Base-by-base conservation (phyloP, 805 yeast species). In the Lipomyces spencermartinsiae region DNA sequence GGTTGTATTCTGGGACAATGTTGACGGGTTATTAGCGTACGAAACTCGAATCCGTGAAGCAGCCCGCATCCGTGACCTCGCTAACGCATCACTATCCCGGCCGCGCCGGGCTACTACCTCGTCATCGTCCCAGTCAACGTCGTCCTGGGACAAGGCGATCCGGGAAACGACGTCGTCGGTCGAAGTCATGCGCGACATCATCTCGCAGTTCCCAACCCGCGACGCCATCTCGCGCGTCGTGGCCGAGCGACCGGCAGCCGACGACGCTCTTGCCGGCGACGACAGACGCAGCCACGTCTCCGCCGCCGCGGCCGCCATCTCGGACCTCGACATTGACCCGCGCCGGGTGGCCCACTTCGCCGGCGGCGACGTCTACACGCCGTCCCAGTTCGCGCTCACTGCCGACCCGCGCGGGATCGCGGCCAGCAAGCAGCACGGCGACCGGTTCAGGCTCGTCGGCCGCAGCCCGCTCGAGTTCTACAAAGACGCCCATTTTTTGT, bases 401-500 rank as follows among this genome's bases (percentile, higher is more conserved):
- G 14, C 49, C 22, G 49, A 43, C 56, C 34, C 56, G 34, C 34
- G n/a, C 34, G 34, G 25, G 12, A 31, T 53, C 56, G 56, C 56
- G 49, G 56, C 54, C 56, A 31, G 16, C 34, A 53, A 31, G 25
- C 39, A 39, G 61, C n/a, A 14, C 12, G 67, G 67, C n/a, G 69
- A 66, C 54, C 46, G 55, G 55, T 61, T 66, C 61, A 35, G 62
- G 25, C 12, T 56, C 33, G 65, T 67, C 4, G 59, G 57, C 4
- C 10, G 12, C 7, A 46, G 61, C 39, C 70, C 70, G 35, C 62
- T 64, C 53, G 63, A 61, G 6, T 12, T 49, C 10, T 64, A 62
- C 55, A 57, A 88, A 62, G 85, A 89, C 78, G 93, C 96, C 9
- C 87, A 83, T 68, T 78, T 88, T 31, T 81, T 92, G 69, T 85